phyloP scores from a whole-genome alignment of 176 grass and related monocot genomes.

The Lolium perenne region DNA sequence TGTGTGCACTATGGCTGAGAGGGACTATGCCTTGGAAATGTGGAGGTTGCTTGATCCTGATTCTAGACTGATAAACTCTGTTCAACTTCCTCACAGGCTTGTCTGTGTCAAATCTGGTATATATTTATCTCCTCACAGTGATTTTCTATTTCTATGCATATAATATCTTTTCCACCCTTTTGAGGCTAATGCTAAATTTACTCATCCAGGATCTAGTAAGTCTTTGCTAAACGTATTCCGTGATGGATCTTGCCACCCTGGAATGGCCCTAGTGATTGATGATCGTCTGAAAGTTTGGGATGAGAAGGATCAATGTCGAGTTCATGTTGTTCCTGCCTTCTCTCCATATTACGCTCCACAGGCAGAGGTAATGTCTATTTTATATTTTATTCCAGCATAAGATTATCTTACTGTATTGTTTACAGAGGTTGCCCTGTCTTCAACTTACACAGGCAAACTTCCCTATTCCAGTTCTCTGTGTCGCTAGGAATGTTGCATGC shows the following conservation, averaged over 20 bases:
- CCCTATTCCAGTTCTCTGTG: slow-evolving; percentile 67
- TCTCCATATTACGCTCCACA: slow-evolving; percentile 81
- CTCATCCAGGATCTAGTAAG: slow-evolving; percentile 60
- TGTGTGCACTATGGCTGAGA: slow-evolving; percentile 92
- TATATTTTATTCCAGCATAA: slow-evolving; percentile 34
- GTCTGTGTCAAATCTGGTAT: slow-evolving; percentile 81
- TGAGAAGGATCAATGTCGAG: slow-evolving; percentile 75
- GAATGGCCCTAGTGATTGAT: slow-evolving; percentile 83
- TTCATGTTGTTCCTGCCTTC: slow-evolving; percentile 86
- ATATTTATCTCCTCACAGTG: slow-evolving; percentile 24
- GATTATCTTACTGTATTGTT: slow-evolving; percentile 33
- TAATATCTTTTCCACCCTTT: slow-evolving; percentile 23
- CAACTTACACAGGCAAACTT: slow-evolving; percentile 61
- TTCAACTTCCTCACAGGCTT: slow-evolving; percentile 69
- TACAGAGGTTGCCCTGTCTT: slow-evolving; percentile 38
- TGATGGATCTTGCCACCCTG: slow-evolving; percentile 72
- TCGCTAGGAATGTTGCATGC: slow-evolving; percentile 90
- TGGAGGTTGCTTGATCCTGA: slow-evolving; percentile 84
- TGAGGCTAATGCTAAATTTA: slow-evolving; percentile 34
- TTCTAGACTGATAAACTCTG: slow-evolving; percentile 68
- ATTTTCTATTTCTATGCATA: slow-evolving; percentile 38
- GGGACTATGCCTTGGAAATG: slow-evolving; percentile 90
- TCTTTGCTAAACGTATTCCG: slow-evolving; percentile 80
- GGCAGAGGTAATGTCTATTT: slow-evolving; percentile 63
- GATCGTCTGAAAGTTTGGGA: slow-evolving; percentile 88